Conservation (phyloP, 352 stramenopile species). For the Phytophthora multivora region DNA sequence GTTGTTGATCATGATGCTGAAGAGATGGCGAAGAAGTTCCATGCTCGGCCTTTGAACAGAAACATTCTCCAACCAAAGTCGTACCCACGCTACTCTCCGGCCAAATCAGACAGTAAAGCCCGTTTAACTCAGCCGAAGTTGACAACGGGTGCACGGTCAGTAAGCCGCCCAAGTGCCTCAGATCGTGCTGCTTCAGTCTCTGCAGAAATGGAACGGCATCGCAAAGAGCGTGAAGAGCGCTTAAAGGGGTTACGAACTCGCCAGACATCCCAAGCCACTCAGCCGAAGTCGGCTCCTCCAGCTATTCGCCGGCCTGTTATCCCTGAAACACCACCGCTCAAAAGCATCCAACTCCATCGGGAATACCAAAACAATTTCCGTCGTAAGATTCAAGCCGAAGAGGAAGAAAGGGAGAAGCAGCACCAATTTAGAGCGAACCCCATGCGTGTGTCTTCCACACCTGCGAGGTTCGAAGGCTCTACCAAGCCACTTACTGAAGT, state of each 20-base stretch:
- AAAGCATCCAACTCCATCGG: conserved; percentile 71
- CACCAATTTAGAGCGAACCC: conserved; percentile 77
- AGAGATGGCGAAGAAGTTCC: conserved; percentile 81
- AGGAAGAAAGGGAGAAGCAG: conserved; percentile 57
- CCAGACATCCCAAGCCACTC: conserved; percentile 10
- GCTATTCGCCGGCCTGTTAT: conserved; percentile 48
- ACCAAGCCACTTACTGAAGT: conserved; percentile 75
- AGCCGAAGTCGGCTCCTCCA: conserved; percentile 15
- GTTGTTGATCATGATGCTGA: conserved; percentile 72
- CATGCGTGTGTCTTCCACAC: conserved; percentile 60
- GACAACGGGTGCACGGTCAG: conserved; percentile 42
- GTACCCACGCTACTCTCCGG: conserved; percentile 31
- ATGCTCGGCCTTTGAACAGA: conserved; percentile 65
- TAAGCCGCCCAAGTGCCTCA: conserved; percentile 33
- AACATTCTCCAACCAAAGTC: conserved; percentile 54
- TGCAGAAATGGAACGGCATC: conserved; percentile 43
- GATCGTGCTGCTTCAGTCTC: conserved; percentile 38
- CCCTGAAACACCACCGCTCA: conserved; percentile 72
- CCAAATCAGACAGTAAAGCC: conserved; percentile 34
- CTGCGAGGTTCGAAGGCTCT: conserved; percentile 67
- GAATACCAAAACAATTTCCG: conserved; percentile 77
- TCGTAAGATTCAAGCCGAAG: conserved; percentile 59
- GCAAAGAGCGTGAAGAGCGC: conserved; percentile 50
- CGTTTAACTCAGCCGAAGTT: conserved; percentile 55
- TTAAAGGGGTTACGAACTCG: conserved; percentile 40